These are phyloP conservation scores for Penicillium sp. DNA, from an alignment of 2,329 filamentous ascomycete genomes.

Conservation along the genomic window DNA sequence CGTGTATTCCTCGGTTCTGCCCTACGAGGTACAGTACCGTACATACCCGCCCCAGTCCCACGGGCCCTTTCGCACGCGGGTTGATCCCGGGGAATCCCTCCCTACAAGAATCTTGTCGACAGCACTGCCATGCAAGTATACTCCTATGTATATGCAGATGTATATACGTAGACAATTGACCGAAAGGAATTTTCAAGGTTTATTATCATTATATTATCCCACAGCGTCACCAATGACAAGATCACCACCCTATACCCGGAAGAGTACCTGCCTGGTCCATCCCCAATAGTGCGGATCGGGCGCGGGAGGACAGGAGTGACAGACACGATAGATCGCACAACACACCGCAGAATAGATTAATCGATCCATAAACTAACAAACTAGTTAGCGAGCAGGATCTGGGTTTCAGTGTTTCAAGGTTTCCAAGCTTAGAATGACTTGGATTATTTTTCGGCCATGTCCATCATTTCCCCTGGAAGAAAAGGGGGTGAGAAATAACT, in stretches of 20 bases:
- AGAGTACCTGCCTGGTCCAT: conserved; percentile 12
- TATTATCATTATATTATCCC: background rate
- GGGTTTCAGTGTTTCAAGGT: background rate
- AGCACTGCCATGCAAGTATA: background rate
- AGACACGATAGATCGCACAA: conserved; percentile 8
- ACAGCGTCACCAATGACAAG: background rate
- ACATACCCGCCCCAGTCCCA: conserved; percentile 14
- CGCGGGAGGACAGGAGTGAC: background rate
- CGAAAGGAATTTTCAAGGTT: background rate
- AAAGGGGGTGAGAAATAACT: background rate
- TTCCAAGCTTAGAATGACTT: background rate
- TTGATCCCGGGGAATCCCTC: conserved; percentile 6
- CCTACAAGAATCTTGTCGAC: background rate
- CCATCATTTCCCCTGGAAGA: background rate
- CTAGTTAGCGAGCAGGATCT: background rate
- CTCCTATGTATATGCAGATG: background rate
- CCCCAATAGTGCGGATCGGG: conserved; percentile 5
- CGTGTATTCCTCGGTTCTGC: conserved; percentile 10
- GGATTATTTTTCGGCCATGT: background rate
- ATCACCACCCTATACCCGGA: background rate
- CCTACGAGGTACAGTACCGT: conserved; percentile 14
- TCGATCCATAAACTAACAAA: background rate
- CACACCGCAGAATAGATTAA: background rate
- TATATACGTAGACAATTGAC: background rate
- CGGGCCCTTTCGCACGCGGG: conserved; percentile 9